phyloP scores from a whole-genome alignment of 202 grass and related monocot species.

The Schoenoplectus tabernaemontani region DNA sequence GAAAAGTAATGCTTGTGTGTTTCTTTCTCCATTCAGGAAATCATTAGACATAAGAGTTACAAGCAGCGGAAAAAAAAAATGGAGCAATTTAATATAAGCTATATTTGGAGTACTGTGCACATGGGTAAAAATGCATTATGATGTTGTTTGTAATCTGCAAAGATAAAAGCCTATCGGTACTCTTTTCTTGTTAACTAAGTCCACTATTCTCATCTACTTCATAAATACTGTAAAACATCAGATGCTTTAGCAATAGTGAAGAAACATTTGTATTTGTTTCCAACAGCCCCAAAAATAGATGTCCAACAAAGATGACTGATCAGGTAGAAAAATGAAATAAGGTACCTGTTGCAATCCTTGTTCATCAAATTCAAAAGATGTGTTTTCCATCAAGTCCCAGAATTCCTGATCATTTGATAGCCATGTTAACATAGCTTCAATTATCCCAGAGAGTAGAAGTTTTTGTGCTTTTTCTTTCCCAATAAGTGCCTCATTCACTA shows the following conservation, averaged over 20 bases:
- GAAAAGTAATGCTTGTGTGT: not conserved
- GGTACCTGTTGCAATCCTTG: constrained; percentile 70
- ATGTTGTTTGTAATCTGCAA: not conserved
- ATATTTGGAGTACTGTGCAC: not conserved
- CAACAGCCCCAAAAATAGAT: not conserved
- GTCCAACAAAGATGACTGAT: not conserved
- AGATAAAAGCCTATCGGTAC: not conserved
- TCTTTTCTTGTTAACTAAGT: not conserved
- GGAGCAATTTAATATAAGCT: not conserved
- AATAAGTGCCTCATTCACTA: constrained; percentile 54
- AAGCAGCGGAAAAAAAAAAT: not conserved
- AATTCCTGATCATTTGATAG: constrained; percentile 78
- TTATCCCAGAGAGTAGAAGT: constrained; percentile 63
- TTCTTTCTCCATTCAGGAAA: not conserved
- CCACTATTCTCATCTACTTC: not conserved
- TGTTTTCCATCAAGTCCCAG: constrained; percentile 63
- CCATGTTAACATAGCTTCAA: constrained; percentile 82
- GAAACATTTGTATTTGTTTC: not conserved
- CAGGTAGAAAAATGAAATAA: not conserved
- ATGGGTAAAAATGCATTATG: not conserved
- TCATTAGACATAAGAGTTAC: not conserved
- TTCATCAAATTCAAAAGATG: constrained; percentile 54
- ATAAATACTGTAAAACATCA: not conserved
- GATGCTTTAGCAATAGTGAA: constrained; percentile 4
- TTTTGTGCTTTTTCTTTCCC: constrained; percentile 88